Percentiles rank a stretch among this genome's conserved stretches.
These are phyloP conservation scores for Penicillium antarcticum DNA, from an alignment of 495 filamentous ascomycete species.

Conservation along the genomic window DNA sequence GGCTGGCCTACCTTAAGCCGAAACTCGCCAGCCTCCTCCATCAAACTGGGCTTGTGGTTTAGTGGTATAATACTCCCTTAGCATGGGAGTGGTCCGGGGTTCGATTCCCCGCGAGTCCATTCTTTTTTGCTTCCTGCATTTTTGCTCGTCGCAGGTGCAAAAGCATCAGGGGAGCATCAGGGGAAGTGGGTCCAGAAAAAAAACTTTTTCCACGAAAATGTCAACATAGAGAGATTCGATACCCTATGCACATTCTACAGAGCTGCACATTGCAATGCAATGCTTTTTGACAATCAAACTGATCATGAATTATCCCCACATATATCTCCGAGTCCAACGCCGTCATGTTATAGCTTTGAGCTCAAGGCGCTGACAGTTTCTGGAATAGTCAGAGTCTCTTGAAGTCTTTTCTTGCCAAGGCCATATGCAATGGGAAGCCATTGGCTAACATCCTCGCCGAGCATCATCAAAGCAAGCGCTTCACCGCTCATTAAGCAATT, in stretches of 20 bases:
- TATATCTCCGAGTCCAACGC: neutral
- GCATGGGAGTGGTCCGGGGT: conserved; percentile 48
- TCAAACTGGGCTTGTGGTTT: conserved; percentile 23
- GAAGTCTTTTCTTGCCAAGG: conserved; percentile 19
- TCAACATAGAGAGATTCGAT: neutral
- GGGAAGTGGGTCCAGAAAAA: neutral
- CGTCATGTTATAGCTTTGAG: conserved; percentile 13
- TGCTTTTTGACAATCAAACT: neutral
- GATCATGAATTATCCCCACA: neutral
- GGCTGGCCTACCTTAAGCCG: conserved; percentile 8
- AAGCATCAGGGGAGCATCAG: neutral
- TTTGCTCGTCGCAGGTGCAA: neutral
- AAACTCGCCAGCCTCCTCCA: neutral
- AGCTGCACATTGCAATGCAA: neutral
- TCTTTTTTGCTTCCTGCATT: neutral
- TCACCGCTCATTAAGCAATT: conserved; percentile 66
- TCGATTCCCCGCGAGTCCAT: conserved; percentile 43
- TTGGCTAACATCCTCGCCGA: conserved; percentile 7
- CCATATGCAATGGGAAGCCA: conserved; percentile 25
- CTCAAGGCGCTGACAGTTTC: conserved; percentile 12
- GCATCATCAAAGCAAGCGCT: conserved; percentile 49
- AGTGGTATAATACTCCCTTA: conserved; percentile 33
- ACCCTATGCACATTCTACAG: conserved; percentile 1
- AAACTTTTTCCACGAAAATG: neutral
- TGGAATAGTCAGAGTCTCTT: conserved; percentile 10